A percentile compares a stretch with the other conserved stretches of the same genome.
Conservation (phyloP, 2,329 filamentous ascomycete species). For the Apiospora malaysiana region DNA sequence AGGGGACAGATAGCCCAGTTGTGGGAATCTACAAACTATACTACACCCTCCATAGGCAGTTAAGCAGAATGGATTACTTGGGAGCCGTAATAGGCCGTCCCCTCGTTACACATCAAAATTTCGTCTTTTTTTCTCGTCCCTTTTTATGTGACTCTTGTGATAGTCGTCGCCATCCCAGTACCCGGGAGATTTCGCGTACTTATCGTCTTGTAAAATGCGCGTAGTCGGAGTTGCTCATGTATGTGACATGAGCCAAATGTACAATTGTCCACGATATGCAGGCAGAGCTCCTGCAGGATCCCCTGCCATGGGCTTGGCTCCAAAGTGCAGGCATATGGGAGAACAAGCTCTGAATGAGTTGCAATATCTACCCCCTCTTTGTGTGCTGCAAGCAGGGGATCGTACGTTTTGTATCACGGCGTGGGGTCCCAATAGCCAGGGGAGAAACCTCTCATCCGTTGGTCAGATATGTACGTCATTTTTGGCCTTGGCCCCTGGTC, state of each 20-base stretch:
- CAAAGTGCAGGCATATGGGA: neutral
- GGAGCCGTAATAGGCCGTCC: neutral
- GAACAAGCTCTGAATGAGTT: constrained; percentile 2
- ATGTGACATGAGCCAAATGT: neutral
- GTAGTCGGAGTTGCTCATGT: neutral
- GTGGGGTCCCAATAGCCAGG: constrained; percentile 4
- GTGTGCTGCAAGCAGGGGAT: constrained; percentile 1
- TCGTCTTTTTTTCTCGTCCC: neutral
- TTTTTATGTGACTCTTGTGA: neutral
- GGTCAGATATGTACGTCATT: constrained; percentile 11
- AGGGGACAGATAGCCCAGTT: neutral
- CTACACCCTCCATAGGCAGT: constrained; percentile 9
- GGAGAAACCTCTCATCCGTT: constrained; percentile 3
- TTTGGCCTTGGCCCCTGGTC: constrained; percentile 8
- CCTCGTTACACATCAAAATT: constrained; percentile 6
- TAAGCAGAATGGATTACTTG: constrained; percentile 7
- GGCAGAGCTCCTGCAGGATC: constrained; percentile 11
- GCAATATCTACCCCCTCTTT: constrained; percentile 12
- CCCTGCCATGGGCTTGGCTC: neutral
- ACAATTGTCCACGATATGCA: neutral
- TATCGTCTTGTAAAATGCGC: neutral
- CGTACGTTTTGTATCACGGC: constrained; percentile 2
- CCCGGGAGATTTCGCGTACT: neutral
- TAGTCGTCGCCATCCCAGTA: neutral
- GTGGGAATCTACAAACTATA: neutral